Base-by-base conservation (phyloP, 305 asterid genomes). In the Fraxinus latifolia region DNA sequence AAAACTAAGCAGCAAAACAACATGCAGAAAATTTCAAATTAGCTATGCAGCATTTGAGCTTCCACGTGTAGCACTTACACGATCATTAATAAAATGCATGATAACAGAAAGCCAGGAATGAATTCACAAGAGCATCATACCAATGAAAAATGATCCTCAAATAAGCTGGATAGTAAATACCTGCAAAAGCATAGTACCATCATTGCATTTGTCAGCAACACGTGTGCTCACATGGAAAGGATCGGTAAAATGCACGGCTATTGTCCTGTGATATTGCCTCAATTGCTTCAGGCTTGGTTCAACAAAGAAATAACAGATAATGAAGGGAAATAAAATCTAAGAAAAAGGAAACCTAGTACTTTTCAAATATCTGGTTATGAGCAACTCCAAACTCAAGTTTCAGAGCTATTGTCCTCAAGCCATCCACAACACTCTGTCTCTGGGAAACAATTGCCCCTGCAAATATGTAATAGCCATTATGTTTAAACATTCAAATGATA, bases 111-210 rank as follows among this genome's bases (percentile, higher is more conserved):
- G 39, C 53, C 60, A 79, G 80, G 27, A 33, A 42, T 15, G 77
- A 83, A 25, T 76, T 72, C 74, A 80, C 21, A 2, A 23, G 83
- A 53, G 32, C 8, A 27, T 65, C 32, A 21, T 62, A 17, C 47
- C 80, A 79, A 5, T 11, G 65, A 74, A 62, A 78, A 70, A 79
- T 33, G 53, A 77, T 32, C 31, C 68, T 33, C 33, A 81, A 77
- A 77, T 19, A 81, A 81, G 55, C 19, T 77, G 74, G 73, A 50
- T 78, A 77, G 81, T 74, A 77, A 73, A 47, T 88, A 96, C 99
- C 99, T 96, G 99, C 90, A 96, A 91, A 90, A 96, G 97, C 89
- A 94, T 86, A 82, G 94, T 93, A 31, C 98, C 98, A 77, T 93
- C 97, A 85, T 87, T 88, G 89, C 98, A 92, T 89, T 96, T 96